These are phyloP conservation scores for Allium cepa DNA, from an alignment of 106 monocot species.

Conservation along the genomic window DNA sequence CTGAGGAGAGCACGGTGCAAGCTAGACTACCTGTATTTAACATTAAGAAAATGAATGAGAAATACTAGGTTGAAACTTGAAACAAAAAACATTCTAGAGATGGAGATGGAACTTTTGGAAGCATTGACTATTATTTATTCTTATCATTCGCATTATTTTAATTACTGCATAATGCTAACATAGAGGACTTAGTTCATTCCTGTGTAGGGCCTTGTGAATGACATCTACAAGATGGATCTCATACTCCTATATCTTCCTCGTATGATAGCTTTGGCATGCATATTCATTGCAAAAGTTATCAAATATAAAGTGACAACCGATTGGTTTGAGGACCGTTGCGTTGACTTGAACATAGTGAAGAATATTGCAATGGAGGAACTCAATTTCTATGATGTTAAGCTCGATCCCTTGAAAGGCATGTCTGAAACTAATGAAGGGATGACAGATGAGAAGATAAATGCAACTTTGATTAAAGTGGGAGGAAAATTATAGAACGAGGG, in stretches of 20 bases:
- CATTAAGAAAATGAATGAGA: slow-evolving; percentile 76
- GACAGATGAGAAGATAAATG: slow-evolving; percentile 61
- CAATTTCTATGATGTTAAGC: slow-evolving; percentile 67
- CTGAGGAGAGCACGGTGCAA: slow-evolving; percentile 98
- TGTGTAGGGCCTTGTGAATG: slow-evolving; percentile 71
- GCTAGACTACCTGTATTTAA: slow-evolving; percentile 93
- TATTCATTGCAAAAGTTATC: slow-evolving; percentile 85
- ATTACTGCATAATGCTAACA: slow-evolving; percentile 1
- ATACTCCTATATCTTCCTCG: slow-evolving; percentile 88
- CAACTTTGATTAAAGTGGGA: slow-evolving; percentile 53
- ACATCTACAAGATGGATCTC: slow-evolving; percentile 98
- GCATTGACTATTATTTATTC: slow-evolving; percentile 92
- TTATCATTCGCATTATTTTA: no score
- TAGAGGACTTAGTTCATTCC: no score
- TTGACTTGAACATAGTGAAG: slow-evolving; percentile 95
- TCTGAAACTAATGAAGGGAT: slow-evolving; percentile 34
- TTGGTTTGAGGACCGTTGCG: slow-evolving; percentile 98
- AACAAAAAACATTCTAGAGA: slow-evolving; percentile 98
- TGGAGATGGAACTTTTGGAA: slow-evolving; percentile 99
- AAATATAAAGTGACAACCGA: slow-evolving; percentile 82
- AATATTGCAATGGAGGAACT: slow-evolving; percentile 93
- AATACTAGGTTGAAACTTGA: slow-evolving; percentile 47
- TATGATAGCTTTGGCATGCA: slow-evolving; percentile 96
- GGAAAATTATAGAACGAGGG: no score
- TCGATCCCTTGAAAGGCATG: slow-evolving; percentile 30